Evolutionary conservation across 768 basidiomycete genomes (phyloP), one percentile per base, ranked within the genome.

Genomic region (Serendipita sp.): DNA sequence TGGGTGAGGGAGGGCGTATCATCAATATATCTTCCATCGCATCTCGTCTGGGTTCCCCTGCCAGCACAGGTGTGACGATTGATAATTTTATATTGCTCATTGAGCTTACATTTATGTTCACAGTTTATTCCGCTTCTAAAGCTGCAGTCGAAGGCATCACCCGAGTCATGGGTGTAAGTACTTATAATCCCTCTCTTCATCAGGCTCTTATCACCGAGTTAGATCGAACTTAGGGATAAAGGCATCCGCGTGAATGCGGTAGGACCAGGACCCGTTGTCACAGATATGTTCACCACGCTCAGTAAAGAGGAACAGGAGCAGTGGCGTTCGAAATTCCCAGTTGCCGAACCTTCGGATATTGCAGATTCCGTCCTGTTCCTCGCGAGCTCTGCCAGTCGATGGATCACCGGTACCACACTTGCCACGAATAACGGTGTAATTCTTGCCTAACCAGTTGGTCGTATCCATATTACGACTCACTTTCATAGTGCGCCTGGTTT

Each of bases 121-220:
- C 69, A 26, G 71, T 78, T 53, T 83, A 82, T 70, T 74, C 76
- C 62, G 77, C 79, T 28, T 76, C 81, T 0, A 82, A 83, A 69
- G 82, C 79, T 34, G 82, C 82, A 0, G 73, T 83, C 60, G 82
- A 83, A 68, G 82, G 83, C 64, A 73, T 82, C 44, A 72, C 78
- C 34, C 77, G 82, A 16, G 77, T 82, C 26, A 33, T 30, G 56
- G 53, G 62, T 58, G 38, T 38, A 14, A 38, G 38, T 38, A 41
- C 42, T 42, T 42, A 5, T 3, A 38, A 7, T 14, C 14, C 14
- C 7, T 38, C 14, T 38, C 14, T 38, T 14, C 38, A 14, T 38
- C 1, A 14, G 38, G 38, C 14, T 38, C 38, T 38, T 5, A 38
- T 14, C 38, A 1, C 7, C 14, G 38, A 14, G 14, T 38, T 38